Evolutionary conservation across 345 rosid genomes (phyloP), one percentile per base, ranked within the genome.

Genomic region (Salix dunnii): DNA sequence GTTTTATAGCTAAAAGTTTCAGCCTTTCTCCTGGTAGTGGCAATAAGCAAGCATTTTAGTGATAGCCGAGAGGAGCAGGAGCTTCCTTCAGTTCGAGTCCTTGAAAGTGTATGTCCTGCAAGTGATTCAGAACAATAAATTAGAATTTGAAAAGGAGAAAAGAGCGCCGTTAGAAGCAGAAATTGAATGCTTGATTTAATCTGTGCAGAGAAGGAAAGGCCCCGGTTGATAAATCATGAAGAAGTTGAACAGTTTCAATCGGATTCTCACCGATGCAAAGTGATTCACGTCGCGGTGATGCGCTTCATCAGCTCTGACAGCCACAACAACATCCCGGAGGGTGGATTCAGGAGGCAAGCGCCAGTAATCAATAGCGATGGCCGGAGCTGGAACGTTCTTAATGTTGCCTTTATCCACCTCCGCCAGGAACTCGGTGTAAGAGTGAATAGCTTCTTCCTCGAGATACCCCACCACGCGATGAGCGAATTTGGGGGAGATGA

Each of bases 391-490:
- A 43, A 91, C 87, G 68, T 91, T 88, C 73, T 87, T 86, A 35
- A 90, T 88, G 8, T 84, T 86, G 9, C 98, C 97, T 11, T 79
- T 77, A 16, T 86, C 75, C 2, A 90, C 84, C 67, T 90, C 98
- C 79, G 85, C 88, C 76, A 93, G 61, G 79, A 28, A 90, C 89
- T 93, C 97, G 1, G 94, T 93, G 77, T 93, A 91, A 0, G 98
- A 93, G 79, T 93, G 94, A 27, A 93, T 84, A 48, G 98, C 96
- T 76, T 93, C 98, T 83, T 93, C 98, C 80, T 93, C 97, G 79
- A 91, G 74, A 63, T 91, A 93, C 10, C 98, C 98, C 13, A 89
- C 93, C 27, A 93, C 68, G 63, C 94, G 85, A 74, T 93, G 97
- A 17, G 92, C 93, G 58, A 93, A 69, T 20, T 92, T 90, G 1